phyloP scores from a whole-genome alignment of 2,329 filamentous ascomycete species.

The Blastomyces gilchristii region DNA sequence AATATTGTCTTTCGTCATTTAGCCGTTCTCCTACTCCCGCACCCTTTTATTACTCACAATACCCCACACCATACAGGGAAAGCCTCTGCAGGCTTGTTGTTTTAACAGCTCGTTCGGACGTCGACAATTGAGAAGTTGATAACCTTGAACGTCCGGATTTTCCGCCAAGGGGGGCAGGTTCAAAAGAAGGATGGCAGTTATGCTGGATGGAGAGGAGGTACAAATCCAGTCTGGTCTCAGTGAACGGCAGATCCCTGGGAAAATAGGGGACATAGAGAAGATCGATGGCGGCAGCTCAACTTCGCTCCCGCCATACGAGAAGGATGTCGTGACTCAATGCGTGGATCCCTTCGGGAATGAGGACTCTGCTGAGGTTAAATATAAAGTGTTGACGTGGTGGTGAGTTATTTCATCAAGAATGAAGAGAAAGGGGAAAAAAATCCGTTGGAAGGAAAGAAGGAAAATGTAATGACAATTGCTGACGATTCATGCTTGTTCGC shows the following conservation, averaged over 20 bases:
- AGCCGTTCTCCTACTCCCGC: too few species aligned
- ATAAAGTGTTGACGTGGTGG: slow-evolving; percentile 44
- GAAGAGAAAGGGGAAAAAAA: too few species aligned
- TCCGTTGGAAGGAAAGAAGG: not conserved
- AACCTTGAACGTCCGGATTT: not conserved
- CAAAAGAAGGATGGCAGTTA: not conserved
- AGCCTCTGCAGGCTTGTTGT: not conserved
- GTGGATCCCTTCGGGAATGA: slow-evolving; percentile 35
- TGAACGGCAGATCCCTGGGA: not conserved
- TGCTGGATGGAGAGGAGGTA: not conserved
- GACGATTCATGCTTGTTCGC: not conserved
- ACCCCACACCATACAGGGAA: too few species aligned
- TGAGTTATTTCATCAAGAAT: slow-evolving; percentile 17
- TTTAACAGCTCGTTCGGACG: not conserved
- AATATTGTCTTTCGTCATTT: too few species aligned
- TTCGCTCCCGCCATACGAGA: not conserved
- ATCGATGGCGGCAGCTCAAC: not conserved
- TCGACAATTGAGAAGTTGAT: not conserved
- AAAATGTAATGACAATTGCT: not conserved
- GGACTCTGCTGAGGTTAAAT: slow-evolving; percentile 38
- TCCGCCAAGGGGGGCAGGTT: not conserved
- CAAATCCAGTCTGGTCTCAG: not conserved
- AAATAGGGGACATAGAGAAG: not conserved
- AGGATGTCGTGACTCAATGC: not conserved
- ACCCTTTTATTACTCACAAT: too few species aligned